Evolutionary conservation across 306 rosid species (phyloP).

Genomic region (Prunus persica): Prunus_persica_NCBIv2 NC_034011.1:2602501-2603000

Average conservation of each 20-base stretch:
- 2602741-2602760: slow-evolving; percentile 35
- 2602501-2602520: slow-evolving; percentile 97
- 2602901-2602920: slow-evolving; percentile 1
- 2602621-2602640: slow-evolving; percentile 26
- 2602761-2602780: slow-evolving; percentile 31
- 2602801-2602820: slow-evolving; percentile 74
- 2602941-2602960: slow-evolving; percentile 51
- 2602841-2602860: slow-evolving; percentile 10
- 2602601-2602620: slow-evolving; percentile 65
- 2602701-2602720: slow-evolving; percentile 41
- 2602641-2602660: slow-evolving; percentile 8
- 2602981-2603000: slow-evolving; percentile 85
- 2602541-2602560: slow-evolving; percentile 52
- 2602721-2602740: slow-evolving; percentile 29
- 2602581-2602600: slow-evolving; percentile 58
- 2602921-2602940: slow-evolving; percentile 27
- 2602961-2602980: slow-evolving; percentile 76
- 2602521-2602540: slow-evolving; percentile 83
- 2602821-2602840: slow-evolving; percentile 48
- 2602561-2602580: slow-evolving; percentile 84
- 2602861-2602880: slow-evolving; percentile 25
- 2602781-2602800: slow-evolving; percentile 42
- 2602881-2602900: neutral
- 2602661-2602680: slow-evolving; percentile 47
- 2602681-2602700: slow-evolving; percentile 67